Percentiles rank a stretch among this genome's conserved stretches.
Conservation (phyloP, 495 filamentous ascomycete genomes). For the Penicillium daleae region DNA sequence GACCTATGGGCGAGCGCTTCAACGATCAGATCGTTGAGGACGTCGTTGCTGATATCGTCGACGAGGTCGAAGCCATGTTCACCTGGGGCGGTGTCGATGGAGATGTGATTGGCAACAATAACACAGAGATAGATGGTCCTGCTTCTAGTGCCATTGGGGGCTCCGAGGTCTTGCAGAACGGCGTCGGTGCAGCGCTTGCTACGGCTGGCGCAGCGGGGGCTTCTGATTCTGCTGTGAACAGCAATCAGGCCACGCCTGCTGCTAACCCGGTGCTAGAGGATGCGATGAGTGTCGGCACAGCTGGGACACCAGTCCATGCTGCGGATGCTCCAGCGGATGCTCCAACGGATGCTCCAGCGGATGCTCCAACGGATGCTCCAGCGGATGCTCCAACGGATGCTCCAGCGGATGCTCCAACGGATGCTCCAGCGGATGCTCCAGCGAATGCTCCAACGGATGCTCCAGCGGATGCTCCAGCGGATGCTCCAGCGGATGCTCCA, state of each 20-base stretch:
- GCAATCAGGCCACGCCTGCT: constrained; percentile 28
- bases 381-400: no score
- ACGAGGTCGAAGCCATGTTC: constrained; percentile 75
- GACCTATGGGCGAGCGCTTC: constrained; percentile 76
- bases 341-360: no score
- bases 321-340: constrained; percentile 24
- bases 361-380: no score
- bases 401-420: no score
- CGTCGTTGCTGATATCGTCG: constrained; percentile 85
- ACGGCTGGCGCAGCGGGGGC: constrained; percentile 19
- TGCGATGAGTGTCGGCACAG: constrained; percentile 33
- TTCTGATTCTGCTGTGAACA: constrained; percentile 32
- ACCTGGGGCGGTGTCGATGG: constrained; percentile 51
- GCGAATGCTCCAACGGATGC: no score
- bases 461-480: no score
- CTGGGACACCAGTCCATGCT: constrained; percentile 30
- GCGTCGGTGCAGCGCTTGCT: constrained; percentile 42
- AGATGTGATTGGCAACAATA: constrained; percentile 39
- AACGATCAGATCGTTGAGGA: constrained; percentile 96
- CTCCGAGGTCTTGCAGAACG: constrained; percentile 42
- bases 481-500: constrained; percentile 30
- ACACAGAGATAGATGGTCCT: constrained; percentile 31
- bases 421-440: no score
- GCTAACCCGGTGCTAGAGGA: constrained; percentile 32
- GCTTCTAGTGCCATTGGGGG: constrained; percentile 40